These are phyloP conservation scores for Chiua virens DNA, from an alignment of 768 basidiomycete genomes.

Conservation along the genomic window DNA sequence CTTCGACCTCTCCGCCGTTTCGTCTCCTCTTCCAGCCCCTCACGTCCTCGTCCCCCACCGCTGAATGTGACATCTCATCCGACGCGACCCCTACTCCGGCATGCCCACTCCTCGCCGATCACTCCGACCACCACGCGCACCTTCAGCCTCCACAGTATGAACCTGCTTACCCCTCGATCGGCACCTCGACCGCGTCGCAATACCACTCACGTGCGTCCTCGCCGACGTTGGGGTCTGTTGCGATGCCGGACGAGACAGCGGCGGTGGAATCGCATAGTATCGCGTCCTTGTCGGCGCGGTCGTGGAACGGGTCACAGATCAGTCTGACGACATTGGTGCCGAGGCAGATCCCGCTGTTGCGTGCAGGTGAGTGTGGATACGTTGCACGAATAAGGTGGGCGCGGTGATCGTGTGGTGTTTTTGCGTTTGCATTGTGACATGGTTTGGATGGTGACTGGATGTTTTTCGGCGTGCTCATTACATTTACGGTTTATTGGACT, in stretches of 20 bases:
- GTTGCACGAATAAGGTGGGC: slow-evolving; percentile 5
- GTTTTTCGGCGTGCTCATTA: no score
- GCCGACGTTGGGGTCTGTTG: slow-evolving; percentile 19
- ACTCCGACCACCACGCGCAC: slow-evolving; percentile 10
- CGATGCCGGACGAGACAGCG: slow-evolving; percentile 14
- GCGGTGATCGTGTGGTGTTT: no score
- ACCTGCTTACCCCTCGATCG: slow-evolving; percentile 21
- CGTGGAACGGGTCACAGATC: slow-evolving; percentile 66
- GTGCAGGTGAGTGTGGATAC: slow-evolving; percentile 30
- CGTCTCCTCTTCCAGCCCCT: slow-evolving; percentile 15
- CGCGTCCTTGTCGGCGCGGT: slow-evolving; percentile 51
- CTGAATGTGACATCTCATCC: slow-evolving; percentile 11
- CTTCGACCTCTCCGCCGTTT: slow-evolving; percentile 31
- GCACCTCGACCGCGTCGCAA: slow-evolving; percentile 34
- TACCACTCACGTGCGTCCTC: slow-evolving; percentile 34
- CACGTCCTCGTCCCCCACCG: slow-evolving; percentile 25
- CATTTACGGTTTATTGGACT: no score
- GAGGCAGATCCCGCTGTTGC: slow-evolving; percentile 40
- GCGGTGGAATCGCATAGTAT: slow-evolving; percentile 29
- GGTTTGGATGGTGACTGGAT: no score
- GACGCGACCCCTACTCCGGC: slow-evolving; percentile 17
- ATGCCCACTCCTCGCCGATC: slow-evolving; percentile 20
- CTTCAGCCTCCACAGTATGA: slow-evolving; percentile 18
- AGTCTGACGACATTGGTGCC: slow-evolving; percentile 56
- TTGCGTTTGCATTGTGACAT: no score